Base-by-base conservation (phyloP, 352 stramenopile species). In the Phytophthora tentaculata region DNA sequence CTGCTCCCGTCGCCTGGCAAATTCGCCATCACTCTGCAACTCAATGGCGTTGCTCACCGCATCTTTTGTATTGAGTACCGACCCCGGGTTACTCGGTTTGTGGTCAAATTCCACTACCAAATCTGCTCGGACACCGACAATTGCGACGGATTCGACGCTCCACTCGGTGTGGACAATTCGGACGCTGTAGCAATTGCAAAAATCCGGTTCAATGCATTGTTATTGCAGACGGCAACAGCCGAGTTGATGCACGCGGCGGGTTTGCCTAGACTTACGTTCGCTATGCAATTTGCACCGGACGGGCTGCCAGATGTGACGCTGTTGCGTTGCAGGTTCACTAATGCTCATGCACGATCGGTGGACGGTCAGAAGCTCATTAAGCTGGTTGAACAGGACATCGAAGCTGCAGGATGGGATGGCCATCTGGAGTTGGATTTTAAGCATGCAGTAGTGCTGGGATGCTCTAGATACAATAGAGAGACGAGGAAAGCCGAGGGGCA, bases 101-200 rank as follows among this genome's bases (percentile, higher is more conserved):
- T 84, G 13, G 79, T 92, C 22, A 80, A 77, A 28, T 92, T 92
- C 45, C 83, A 92, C 73, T 92, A 89, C 56, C 83, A 91, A 64
- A 84, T 79, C 55, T 80, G 81, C 55, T 65, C 26, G 3, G 83
- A 91, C 51, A 70, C 72, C 0, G 50, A 19, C 12, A 47, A 13
- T 19, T 20, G 56, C 56, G 68, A 86, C 20, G 80, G 83, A 14
- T 91, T 92, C 57, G 83, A 92, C 28, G 80, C 83, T 3, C 81
- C 83, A 0, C 68, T 55, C 0, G 76, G 76, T 3, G 69, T 80
- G 20, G 80, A 90, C 71, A 84, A 83, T 58, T 88, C 80, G 19
- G 77, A 88, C 66, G 58, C 76, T 20, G 71, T 73, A 3, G 83
- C 81, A 3, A 75, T 86, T 43, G 62, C 64, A 8, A 83, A 74